Base-by-base conservation (phyloP, 176 grass and related monocot genomes). In the Chrysopogon serrulatus region DNA sequence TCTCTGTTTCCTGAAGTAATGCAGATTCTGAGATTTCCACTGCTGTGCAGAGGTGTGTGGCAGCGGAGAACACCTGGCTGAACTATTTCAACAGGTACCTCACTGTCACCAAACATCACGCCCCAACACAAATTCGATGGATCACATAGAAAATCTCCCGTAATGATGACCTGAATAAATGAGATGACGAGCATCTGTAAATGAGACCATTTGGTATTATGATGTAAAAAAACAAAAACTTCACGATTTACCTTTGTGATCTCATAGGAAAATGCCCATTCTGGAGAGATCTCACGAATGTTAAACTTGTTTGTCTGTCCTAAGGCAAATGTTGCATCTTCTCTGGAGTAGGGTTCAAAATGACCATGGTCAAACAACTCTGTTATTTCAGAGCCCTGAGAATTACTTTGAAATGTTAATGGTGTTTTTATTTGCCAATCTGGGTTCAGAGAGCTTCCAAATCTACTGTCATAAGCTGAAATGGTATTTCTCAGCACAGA, bases 251-350 rank as follows among this genome's bases (percentile, higher is more conserved):
- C 96, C 96, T 99, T 99, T 15, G 96, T 96, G 37, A 45, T 92
- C 85, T 99, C 93, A 80, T 77, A 76, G 59, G 91, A 90, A 88
- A 90, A 92, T 91, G 91, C 93, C 97, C 97, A 99, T 86, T 99
- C 97, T 66, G 93, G 97, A 90, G 90, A 96, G 59, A 99, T 88
- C 79, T 99, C 97, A 33, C 60, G 65, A 35, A 99, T 94, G 68
- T 44, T 96, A 80, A 99, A 99, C 57, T 35, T 59, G 43, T 83
- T 89, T 62, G 82, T 92, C 47, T 90, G 90, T 76, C 67, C 85
- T 47, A 86, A 80, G 14, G 79, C 59, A 71, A 88, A 57, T 82
- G 86, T 84, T 81, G 78, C 78, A 78, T 88, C 87, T 26, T 72
- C 42, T 81, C 34, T 65, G 18, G 90, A 81, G 74, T 77, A 88